Evolutionary conservation across 2,329 filamentous ascomycete species (phyloP).

Genomic region (Fusarium liriodendri): DNA sequence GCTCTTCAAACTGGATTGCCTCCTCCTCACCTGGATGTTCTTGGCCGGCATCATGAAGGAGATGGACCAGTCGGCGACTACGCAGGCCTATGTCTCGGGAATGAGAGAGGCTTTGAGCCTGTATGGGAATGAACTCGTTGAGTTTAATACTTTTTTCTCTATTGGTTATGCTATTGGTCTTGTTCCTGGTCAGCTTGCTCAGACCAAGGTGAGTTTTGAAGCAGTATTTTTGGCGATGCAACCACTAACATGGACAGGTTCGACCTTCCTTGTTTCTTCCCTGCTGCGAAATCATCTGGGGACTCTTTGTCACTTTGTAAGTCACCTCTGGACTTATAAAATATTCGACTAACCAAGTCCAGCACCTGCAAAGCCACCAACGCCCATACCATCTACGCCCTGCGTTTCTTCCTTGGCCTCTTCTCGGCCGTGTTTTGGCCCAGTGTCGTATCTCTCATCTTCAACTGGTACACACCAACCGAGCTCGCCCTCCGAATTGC

Average conservation of each 20-base stretch:
- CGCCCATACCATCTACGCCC: slow-evolving; percentile 49
- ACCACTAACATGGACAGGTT: slow-evolving; percentile 29
- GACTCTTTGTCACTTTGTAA: slow-evolving; percentile 43
- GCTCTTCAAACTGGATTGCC: slow-evolving; percentile 49
- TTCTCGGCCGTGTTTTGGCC: slow-evolving; percentile 54
- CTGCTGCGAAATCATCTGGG: slow-evolving; percentile 50
- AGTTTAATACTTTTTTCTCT: slow-evolving; percentile 65
- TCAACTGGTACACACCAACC: slow-evolving; percentile 57
- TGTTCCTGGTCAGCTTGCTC: slow-evolving; percentile 52
- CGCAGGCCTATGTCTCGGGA: slow-evolving; percentile 52
- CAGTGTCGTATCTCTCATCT: slow-evolving; percentile 52
- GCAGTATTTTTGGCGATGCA: not conserved
- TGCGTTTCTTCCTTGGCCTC: slow-evolving; percentile 59
- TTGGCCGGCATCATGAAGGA: slow-evolving; percentile 51
- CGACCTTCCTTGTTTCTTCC: slow-evolving; percentile 55
- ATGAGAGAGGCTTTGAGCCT: slow-evolving; percentile 49
- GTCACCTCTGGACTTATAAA: not conserved
- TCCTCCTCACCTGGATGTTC: slow-evolving; percentile 52
- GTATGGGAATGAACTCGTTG: slow-evolving; percentile 66
- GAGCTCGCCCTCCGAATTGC: slow-evolving; percentile 56
- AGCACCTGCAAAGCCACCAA: slow-evolving; percentile 49
- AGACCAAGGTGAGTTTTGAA: slow-evolving; percentile 44
- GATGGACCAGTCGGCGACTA: slow-evolving; percentile 52
- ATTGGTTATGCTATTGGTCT: slow-evolving; percentile 68
- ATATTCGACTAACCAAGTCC: not conserved